Percentiles rank a stretch among this genome's conserved stretches.
Conservation (phyloP, 1,284 basidiomycete species). For the Rhizoctonia solani region DNA sequence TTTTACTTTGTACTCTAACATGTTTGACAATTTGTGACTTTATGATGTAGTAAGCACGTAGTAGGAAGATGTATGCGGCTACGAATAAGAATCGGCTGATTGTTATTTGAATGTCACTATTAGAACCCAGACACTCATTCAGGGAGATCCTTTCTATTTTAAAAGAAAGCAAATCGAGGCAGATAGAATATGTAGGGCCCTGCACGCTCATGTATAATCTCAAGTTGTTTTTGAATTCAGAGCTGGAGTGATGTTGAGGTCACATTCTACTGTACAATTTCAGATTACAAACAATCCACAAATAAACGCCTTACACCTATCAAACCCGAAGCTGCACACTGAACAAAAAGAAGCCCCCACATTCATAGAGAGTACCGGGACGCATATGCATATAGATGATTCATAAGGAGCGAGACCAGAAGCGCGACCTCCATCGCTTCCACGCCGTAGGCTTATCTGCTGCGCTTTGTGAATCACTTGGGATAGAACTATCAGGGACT, state of each 20-base stretch:
- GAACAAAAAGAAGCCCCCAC: background rate
- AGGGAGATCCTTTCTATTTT: background rate
- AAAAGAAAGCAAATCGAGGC: background rate
- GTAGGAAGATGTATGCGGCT: slow-evolving; percentile 13
- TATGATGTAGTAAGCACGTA: background rate
- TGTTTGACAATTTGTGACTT: too few species aligned
- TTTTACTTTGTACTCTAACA: background rate
- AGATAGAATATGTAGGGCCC: background rate
- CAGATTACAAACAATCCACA: background rate
- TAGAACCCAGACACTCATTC: too few species aligned
- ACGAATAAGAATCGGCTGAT: background rate
- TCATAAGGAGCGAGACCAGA: slow-evolving; percentile 17
- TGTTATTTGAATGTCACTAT: too few species aligned
- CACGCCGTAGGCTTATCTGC: background rate
- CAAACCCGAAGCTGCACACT: background rate
- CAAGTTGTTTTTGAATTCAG: background rate
- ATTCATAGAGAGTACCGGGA: background rate
- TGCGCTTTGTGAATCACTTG: background rate
- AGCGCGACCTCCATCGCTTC: slow-evolving; percentile 24
- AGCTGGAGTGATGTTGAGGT: background rate
- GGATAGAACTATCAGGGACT: background rate
- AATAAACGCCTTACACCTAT: slow-evolving; percentile 11
- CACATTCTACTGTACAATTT: slow-evolving; percentile 13
- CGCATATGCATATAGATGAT: background rate
- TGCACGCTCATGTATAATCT: too few species aligned